Evolutionary conservation across 805 yeast species (phyloP).

Genomic region (Wickerhamiella shivajii): DNA sequence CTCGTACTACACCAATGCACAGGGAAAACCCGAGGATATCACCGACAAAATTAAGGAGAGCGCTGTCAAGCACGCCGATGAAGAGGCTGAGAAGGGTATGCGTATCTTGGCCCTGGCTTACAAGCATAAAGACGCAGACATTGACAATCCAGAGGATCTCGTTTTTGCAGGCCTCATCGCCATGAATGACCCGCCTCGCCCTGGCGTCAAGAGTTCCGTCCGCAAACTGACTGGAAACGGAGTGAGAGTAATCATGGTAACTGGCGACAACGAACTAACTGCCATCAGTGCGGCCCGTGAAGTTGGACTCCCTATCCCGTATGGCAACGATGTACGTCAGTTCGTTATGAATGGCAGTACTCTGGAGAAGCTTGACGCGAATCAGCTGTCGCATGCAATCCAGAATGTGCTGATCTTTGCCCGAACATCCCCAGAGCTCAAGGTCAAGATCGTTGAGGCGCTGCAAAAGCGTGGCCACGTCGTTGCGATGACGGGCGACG

Average conservation of each 20-base stretch:
- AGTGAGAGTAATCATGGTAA: constrained; percentile 95
- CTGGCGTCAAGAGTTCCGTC: constrained; percentile 64
- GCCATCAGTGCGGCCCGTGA: constrained; percentile 37
- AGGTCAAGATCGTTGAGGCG: constrained; percentile 34
- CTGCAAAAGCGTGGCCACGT: constrained; percentile 66
- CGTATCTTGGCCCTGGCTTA: constrained; percentile 74
- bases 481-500: constrained; percentile 99
- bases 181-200: constrained; percentile 97
- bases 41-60: constrained; percentile 34
- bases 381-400: constrained; percentile 59
- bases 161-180: constrained; percentile 79
- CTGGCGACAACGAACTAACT: constrained; percentile 48
- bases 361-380: constrained; percentile 58
- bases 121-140: constrained; percentile 64
- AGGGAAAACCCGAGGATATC: constrained; percentile 44
- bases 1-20: constrained; percentile 39
- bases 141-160: constrained; percentile 54
- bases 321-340: constrained; percentile 35
- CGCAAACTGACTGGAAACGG: constrained; percentile 75
- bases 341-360: constrained; percentile 78
- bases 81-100: constrained; percentile 68
- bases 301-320: constrained; percentile 53
- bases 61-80: constrained; percentile 42
- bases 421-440: constrained; percentile 36
- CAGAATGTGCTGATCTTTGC: constrained; percentile 51